Percentiles rank a stretch among this genome's conserved stretches.
These are phyloP conservation scores for Steccherinum ochraceum DNA, from an alignment of 768 basidiomycete species.

Conservation along the genomic window DNA sequence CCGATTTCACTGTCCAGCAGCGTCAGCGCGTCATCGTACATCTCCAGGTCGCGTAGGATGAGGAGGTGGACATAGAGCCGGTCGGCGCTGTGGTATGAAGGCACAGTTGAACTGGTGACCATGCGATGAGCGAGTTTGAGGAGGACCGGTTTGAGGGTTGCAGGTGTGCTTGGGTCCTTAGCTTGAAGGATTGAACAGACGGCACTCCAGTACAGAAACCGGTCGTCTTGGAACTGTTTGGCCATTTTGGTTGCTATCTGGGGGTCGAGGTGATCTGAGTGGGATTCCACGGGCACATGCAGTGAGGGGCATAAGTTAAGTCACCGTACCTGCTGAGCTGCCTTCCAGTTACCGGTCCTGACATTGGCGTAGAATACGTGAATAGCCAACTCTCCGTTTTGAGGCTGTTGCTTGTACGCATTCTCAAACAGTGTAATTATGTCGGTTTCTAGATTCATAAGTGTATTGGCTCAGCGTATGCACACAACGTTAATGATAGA, in stretches of 20 bases:
- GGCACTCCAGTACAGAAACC: conserved; percentile 81
- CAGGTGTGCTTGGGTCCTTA: conserved; percentile 56
- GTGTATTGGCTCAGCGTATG: conserved; percentile 1
- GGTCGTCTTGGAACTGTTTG: conserved; percentile 78
- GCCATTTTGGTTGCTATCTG: conserved; percentile 77
- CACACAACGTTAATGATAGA: background rate
- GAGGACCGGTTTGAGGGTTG: conserved; percentile 58
- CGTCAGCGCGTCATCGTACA: conserved; percentile 64
- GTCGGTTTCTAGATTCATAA: conserved; percentile 54
- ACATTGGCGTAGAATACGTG: conserved; percentile 86
- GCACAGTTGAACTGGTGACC: conserved; percentile 54
- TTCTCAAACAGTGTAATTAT: conserved; percentile 82
- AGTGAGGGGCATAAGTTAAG: conserved; percentile 1
- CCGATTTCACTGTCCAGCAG: conserved; percentile 67
- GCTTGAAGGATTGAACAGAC: conserved; percentile 60
- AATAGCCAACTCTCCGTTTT: conserved; percentile 75
- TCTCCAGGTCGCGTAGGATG: conserved; percentile 61
- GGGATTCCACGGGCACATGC: background rate
- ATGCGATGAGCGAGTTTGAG: conserved; percentile 76
- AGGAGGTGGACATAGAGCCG: conserved; percentile 72
- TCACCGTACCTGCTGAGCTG: conserved; percentile 74
- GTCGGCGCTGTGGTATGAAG: conserved; percentile 61
- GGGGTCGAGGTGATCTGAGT: background rate
- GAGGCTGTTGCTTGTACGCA: conserved; percentile 74
- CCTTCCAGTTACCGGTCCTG: conserved; percentile 77